Base-by-base conservation (phyloP, 306 rosid genomes). In the Senna siamea region DNA sequence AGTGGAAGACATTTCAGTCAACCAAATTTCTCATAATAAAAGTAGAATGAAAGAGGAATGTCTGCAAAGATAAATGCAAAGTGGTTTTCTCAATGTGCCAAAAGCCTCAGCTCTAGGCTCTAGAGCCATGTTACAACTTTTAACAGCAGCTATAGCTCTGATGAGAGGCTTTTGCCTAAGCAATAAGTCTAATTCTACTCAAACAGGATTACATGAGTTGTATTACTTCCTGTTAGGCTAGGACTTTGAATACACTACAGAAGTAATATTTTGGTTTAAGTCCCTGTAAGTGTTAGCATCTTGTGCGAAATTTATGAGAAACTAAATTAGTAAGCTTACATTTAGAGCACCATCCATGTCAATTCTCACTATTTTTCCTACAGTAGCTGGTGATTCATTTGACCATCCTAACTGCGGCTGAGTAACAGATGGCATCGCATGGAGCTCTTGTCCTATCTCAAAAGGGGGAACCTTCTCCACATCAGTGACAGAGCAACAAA, bases 361-460 rank as follows among this genome's bases (percentile, higher is more conserved):
- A 50, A 94, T 86, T 83, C 85, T 87, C 74, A 62, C 78, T 54
- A 94, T 82, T 88, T 85, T 94, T 69, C 99, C 99, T 78, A 94
- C 89, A 35, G 96, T 87, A 56, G 99, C 99, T 9, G 90, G 90
- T 70, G 90, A 84, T 86, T 94, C 99, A 67, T 89, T 88, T 73
- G 96, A 94, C 99, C 99, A 94, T 70, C 96, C 99, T 77, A 94
- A 96, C 52, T 88, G 86, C 18, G 99, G 99, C 82, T 88, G 95
- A 84, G 82, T 74, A 74, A 89, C 85, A 56, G 99, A 84, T 18
- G 89, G 77, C 81, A 88, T 82, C 70, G 89, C 77, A 69, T 92
- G 99, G 78, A 92, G 89, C 74, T 91, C 95, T 88, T 88, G 93
- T 52, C 96, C 97, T 58, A 89, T 84, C 82, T 89, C 95, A 79